Base-by-base conservation (phyloP, 345 rosid species). In the Eucalyptus cladocalyx region DNA sequence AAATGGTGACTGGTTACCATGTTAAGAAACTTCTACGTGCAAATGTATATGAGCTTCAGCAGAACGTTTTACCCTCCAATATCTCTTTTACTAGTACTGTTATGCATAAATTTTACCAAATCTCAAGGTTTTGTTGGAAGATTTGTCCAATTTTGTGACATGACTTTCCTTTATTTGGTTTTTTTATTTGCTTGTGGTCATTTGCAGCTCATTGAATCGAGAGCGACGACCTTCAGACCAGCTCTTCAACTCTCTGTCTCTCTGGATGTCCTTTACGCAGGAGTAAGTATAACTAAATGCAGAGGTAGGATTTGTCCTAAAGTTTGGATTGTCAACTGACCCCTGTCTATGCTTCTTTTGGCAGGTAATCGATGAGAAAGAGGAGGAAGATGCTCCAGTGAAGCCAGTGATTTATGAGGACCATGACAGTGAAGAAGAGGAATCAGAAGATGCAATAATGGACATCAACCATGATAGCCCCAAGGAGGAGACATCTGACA, bases 181-280 rank as follows among this genome's bases (percentile, higher is more conserved):
- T 88, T 48, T 90, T 83, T 72, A 90, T 90, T 37, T 69, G 48
- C 80, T 9, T 13, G 81, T 48, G 30, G 81, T 69, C 28, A 21
- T 65, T 42, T 92, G 92, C 96, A 98, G 99, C 94, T 95, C 80
- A 95, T 96, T 15, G 99, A 97, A 92, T 93, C 98, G n/a, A 94
- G 99, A 83, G 93, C 93, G 65, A 91, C 97, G 11, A 97, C 97
- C 56, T 94, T 95, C 91, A 92, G 92, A 76, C 89, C 98, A 11
- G 97, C 97, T 8, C 93, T 94, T 86, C 94, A 96, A 89, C 92
- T 98, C 90, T 98, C 99, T 80, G 93, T 94, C 90, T 54, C 93
- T 94, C 89, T 97, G 89, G 98, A 95, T 93, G 89, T 93, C 50
- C 90, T 90, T 53, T 96, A 87, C 86, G 89, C 95, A 12, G 93